A percentile compares a stretch with the other conserved stretches of the same genome.
phyloP scores from a whole-genome alignment of 768 basidiomycete genomes.

The Dioszegia aurantiaca region DNA sequence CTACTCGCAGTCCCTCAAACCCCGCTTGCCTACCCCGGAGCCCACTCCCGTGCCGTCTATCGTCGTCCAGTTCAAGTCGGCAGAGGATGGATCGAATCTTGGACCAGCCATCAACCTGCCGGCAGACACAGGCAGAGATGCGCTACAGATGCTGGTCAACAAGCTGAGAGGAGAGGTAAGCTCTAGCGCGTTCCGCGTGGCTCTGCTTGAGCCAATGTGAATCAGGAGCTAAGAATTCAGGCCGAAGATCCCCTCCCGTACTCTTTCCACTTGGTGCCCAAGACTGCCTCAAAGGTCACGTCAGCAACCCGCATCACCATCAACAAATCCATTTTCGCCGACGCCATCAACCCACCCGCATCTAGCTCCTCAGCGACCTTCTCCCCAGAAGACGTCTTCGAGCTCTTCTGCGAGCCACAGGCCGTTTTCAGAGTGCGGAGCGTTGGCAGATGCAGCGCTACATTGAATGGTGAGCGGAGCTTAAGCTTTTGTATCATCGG shows the following conservation, averaged over 20 bases:
- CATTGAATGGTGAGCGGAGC: conserved; percentile 66
- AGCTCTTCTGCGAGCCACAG: conserved; percentile 88
- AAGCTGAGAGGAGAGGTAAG: conserved; percentile 72
- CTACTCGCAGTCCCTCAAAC: conserved; percentile 55
- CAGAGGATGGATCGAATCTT: conserved; percentile 74
- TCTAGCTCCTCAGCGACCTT: conserved; percentile 31
- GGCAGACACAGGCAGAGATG: conserved; percentile 78
- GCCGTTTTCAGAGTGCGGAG: conserved; percentile 91
- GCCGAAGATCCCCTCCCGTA: conserved; percentile 89
- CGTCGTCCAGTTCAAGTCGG: conserved; percentile 87
- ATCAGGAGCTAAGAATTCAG: too few species aligned
- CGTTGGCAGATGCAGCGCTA: conserved; percentile 89
- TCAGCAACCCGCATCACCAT: conserved; percentile 74
- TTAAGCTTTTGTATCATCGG: not conserved
- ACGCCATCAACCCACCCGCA: conserved; percentile 63
- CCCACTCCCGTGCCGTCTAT: conserved; percentile 61
- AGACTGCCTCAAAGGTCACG: conserved; percentile 20
- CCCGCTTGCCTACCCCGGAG: conserved; percentile 51
- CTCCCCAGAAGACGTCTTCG: conserved; percentile 72
- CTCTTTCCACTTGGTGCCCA: conserved; percentile 70
- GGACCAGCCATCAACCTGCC: conserved; percentile 87
- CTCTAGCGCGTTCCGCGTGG: too few species aligned
- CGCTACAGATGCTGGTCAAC: conserved; percentile 83
- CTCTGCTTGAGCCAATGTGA: too few species aligned
- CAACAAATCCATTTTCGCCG: conserved; percentile 75